phyloP scores from a whole-genome alignment of 176 grass and related monocot species.

The Poa annua region DNA sequence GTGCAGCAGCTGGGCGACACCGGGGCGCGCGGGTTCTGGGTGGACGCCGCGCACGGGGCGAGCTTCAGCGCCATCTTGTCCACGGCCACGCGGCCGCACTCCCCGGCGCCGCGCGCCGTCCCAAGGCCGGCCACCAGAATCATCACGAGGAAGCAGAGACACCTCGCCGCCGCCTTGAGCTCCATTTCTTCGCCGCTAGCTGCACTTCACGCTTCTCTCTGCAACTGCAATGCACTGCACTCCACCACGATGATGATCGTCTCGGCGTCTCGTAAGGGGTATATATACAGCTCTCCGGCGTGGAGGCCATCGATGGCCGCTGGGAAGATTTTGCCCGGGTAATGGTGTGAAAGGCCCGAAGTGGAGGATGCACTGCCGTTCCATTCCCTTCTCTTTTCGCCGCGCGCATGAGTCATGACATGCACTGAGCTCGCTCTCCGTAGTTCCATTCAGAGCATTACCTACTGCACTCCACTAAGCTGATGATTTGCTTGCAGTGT shows the following conservation, averaged over 20 bases:
- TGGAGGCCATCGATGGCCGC: constrained; percentile 33
- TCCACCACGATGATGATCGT: background rate
- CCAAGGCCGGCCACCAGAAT: constrained; percentile 44
- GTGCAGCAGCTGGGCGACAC: constrained; percentile 66
- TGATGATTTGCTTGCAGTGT: background rate
- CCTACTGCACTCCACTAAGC: constrained; percentile 57
- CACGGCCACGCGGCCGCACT: constrained; percentile 65
- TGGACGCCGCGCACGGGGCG: constrained; percentile 62
- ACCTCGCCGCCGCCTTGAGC: constrained; percentile 31
- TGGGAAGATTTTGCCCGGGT: constrained; percentile 17
- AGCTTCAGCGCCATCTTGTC: constrained; percentile 65
- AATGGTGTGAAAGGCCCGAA: constrained; percentile 40
- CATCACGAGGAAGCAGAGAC: constrained; percentile 46
- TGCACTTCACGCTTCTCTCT: background rate
- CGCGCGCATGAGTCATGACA: constrained; percentile 17
- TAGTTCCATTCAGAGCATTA: constrained; percentile 23
- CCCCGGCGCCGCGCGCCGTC: constrained; percentile 54
- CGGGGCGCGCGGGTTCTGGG: constrained; percentile 50
- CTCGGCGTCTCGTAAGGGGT: background rate
- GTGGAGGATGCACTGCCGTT: constrained; percentile 43
- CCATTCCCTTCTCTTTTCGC: constrained; percentile 6
- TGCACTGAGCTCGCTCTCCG: constrained; percentile 16
- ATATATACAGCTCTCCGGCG: constrained; percentile 39
- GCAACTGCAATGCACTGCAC: background rate
- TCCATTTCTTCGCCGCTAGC: constrained; percentile 45